These are phyloP conservation scores for Colletotrichum magnum DNA, from an alignment of 2,329 filamentous ascomycete genomes.

Conservation along the genomic window DNA sequence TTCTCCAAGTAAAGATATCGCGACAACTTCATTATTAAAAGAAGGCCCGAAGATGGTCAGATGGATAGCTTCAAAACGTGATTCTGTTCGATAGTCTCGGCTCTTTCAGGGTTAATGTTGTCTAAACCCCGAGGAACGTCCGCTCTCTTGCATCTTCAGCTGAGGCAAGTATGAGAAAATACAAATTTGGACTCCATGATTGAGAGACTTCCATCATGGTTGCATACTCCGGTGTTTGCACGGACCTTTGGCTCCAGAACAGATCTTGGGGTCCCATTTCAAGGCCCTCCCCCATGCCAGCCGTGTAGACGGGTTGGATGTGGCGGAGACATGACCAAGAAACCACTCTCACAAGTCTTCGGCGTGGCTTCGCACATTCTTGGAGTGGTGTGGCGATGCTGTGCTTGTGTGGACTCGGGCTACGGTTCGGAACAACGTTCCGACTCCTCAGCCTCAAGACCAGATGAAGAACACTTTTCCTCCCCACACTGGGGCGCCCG, in stretches of 20 bases:
- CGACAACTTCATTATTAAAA: conserved; percentile 3
- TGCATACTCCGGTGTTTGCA: too few species aligned
- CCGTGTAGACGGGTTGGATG: too few species aligned
- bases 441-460: not conserved
- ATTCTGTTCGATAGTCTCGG: not conserved
- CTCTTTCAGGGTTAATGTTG: not conserved
- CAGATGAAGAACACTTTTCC: not conserved
- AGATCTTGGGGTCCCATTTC: too few species aligned
- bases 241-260: too few species aligned
- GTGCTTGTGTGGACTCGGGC: too few species aligned
- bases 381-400: too few species aligned
- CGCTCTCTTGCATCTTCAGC: not conserved
- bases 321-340: too few species aligned
- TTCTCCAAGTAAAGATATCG: not conserved
- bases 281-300: too few species aligned
- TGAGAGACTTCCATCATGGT: not conserved
- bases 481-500: not conserved
- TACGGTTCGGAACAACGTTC: not conserved
- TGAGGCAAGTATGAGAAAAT: not conserved
- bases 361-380: too few species aligned
- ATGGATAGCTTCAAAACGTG: too few species aligned
- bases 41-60: conserved; percentile 20
- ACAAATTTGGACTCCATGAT: not conserved
- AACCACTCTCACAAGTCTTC: too few species aligned
- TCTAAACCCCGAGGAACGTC: conserved; percentile 11